A percentile compares a stretch with the other conserved stretches of the same genome.
Evolutionary conservation across 768 basidiomycete genomes (phyloP).

Genomic region (Kwoniella dejecticola): DNA sequence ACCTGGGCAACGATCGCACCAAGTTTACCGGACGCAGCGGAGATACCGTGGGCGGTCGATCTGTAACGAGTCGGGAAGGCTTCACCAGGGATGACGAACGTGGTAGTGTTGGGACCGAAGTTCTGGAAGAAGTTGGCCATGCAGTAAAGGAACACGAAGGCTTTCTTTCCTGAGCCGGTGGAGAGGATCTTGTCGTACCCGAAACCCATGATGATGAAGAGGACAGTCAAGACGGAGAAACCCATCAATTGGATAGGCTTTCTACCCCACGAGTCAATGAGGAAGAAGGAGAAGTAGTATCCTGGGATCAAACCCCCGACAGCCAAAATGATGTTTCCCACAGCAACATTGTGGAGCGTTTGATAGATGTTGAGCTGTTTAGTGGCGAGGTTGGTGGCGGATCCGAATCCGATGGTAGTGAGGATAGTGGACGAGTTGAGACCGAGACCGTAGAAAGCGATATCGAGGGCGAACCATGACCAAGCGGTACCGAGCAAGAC

Average conservation of each 20-base stretch:
- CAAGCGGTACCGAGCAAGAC: slow-evolving; percentile 74
- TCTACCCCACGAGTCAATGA: slow-evolving; percentile 55
- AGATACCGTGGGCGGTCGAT: slow-evolving; percentile 55
- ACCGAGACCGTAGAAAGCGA: slow-evolving; percentile 86
- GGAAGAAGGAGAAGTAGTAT: slow-evolving; percentile 54
- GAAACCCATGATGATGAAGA: slow-evolving; percentile 49
- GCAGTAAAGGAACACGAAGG: slow-evolving; percentile 53
- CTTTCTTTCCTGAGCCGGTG: slow-evolving; percentile 43
- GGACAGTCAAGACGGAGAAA: slow-evolving; percentile 37
- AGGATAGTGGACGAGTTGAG: slow-evolving; percentile 80
- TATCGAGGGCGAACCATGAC: slow-evolving; percentile 75
- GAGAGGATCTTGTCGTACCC: slow-evolving; percentile 53
- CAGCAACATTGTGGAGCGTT: slow-evolving; percentile 51
- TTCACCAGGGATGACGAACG: slow-evolving; percentile 55
- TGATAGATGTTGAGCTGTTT: slow-evolving; percentile 45
- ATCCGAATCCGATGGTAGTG: slow-evolving; percentile 70
- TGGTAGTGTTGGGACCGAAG: slow-evolving; percentile 55
- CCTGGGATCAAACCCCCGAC: slow-evolving; percentile 57
- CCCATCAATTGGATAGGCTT: slow-evolving; percentile 55
- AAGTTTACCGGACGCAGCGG: slow-evolving; percentile 50
- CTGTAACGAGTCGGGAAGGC: slow-evolving; percentile 57
- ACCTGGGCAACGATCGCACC: slow-evolving; percentile 58
- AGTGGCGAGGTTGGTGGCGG: slow-evolving; percentile 48
- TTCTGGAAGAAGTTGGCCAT: slow-evolving; percentile 57
- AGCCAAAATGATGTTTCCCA: slow-evolving; percentile 56